Conservation (phyloP, 2,329 filamentous ascomycete species). For the Knoxdaviesia proteae region DNA sequence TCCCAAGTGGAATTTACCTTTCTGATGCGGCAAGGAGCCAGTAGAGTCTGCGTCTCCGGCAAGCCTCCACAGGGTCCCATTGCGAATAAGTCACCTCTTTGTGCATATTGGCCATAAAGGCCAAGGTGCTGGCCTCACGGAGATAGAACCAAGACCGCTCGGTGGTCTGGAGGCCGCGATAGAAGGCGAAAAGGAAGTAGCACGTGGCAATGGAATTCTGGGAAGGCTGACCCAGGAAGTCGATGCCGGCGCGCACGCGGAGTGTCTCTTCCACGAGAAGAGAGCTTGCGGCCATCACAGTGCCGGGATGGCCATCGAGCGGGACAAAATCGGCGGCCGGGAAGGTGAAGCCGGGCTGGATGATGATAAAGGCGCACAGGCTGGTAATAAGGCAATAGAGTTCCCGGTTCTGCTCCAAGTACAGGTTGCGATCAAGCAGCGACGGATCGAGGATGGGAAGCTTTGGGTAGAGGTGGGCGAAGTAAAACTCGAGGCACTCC, state of each 20-base stretch:
- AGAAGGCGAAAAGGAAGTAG: conserved; percentile 56
- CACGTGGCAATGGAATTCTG: conserved; percentile 47
- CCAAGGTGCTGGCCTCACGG: conserved; percentile 54
- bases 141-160: conserved; percentile 64
- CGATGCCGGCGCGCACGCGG: conserved; percentile 40
- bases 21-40: conserved; percentile 57
- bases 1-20: conserved; percentile 24
- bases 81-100: conserved; percentile 42
- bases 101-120: conserved; percentile 37
- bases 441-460: conserved; percentile 41
- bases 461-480: conserved; percentile 42
- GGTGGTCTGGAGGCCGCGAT: conserved; percentile 13
- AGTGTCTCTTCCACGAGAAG: conserved; percentile 46
- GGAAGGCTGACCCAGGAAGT: conserved; percentile 34
- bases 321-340: conserved; percentile 33
- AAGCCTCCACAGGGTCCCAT: conserved; percentile 36
- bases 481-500: conserved; percentile 47
- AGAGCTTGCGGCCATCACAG: conserved; percentile 41
- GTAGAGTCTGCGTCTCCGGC: conserved; percentile 44
- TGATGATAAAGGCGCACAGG: conserved; percentile 46
- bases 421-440: conserved; percentile 33
- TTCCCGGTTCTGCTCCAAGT: conserved; percentile 40
- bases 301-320: conserved; percentile 34
- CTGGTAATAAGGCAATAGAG: conserved; percentile 43
- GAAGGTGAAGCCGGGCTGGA: conserved; percentile 46